Base-by-base conservation (phyloP, 2,329 filamentous ascomycete genomes). In the Penicillium sp. region DNA sequence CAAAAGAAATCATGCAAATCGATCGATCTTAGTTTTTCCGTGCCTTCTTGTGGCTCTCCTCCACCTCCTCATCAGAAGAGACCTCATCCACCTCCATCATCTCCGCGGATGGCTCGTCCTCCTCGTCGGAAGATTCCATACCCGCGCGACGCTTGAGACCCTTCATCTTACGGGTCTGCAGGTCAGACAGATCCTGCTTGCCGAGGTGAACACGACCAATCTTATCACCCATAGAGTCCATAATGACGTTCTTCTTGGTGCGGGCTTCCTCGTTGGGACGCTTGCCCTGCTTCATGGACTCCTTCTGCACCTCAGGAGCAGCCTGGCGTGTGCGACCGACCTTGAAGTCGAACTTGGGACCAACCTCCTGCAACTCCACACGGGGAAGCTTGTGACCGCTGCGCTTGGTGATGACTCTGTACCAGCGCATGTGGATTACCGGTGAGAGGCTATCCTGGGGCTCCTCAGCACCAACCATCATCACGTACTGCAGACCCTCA, bases 151-250 rank as follows among this genome's bases (percentile, higher is more conserved):
- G 84, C 85, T 97, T 99, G 66, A 99, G 77, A 66, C 93, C 94
- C 86, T 99, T 99, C 93, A 99, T 97, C 86, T 99, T 99, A 72
- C 94, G 88, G 53, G 93, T 95, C 82, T 99, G 94, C 76, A 99
- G 77, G 68, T 89, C 85, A 71, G 82, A 83, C 58, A 99, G 83
- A 78, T 99, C 92, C 78, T 97, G 92, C 80, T 89, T 91, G 71
- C 90, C 91, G 59, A 96, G 78, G 75, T 99, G 94, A 62, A 99
- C 89, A 67, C 92, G 88, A 62, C 93, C 94, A 63, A 97, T 83
- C 87, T 97, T 97, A 78, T 99, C 94, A 73, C 94, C 94, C 79
- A 99, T 91, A 43, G 87, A 78, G 75, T 97, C 93, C 57, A 90
- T 95, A 54, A 87, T 85, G 68, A 99, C 89, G 77, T 99, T 99